Evolutionary conservation across 169 alveolate genomes (phyloP), one percentile per base, ranked within the genome.

Genomic region (Amoebophrya sp.): DNA sequence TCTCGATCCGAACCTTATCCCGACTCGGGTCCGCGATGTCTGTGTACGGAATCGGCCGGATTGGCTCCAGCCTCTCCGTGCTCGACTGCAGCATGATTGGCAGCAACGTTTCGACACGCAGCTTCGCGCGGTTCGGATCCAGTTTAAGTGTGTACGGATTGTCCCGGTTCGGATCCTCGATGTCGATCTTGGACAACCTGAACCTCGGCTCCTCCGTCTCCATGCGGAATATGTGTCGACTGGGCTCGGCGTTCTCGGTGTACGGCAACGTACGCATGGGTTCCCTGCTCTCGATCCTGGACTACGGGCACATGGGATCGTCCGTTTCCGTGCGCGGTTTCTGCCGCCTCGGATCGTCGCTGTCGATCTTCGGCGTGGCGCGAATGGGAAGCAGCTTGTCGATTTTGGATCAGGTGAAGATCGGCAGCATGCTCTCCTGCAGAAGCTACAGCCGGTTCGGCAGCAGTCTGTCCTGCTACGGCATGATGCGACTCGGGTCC

Each of bases 281-380:
- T 12, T 25, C 77, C 66, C 7, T 38, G 1, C 54, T 89, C 38
- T 89, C 91, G 32, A 40, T 40, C 39, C 66, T 89, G 10, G 91
- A 89, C 66, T 39, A 14, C 53, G 54, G 40, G 32, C 39, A 39
- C 39, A 23, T 89, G 53, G 91, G 91, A 14, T 38, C 66, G n/a
- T 2, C 35, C 66, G 23, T 32, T 12, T 39, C 66, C 0, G 53
- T 89, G 77, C 91, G 91, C 77, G 23, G 14, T 32, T 39, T 53
- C 77, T 77, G 53, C 2, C 77, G 92, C 38, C 23, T 88, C 40
- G 94, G 77, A 32, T 32, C 77, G 40, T 39, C 77, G 25, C 38
- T 40, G 89, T 90, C 92, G 0, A 89, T 38, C 90, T 92, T 40
- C 40, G 92, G 93, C 40, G 0, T 83, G 77, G 89, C 91, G 18